Base-by-base conservation (phyloP, 805 yeast genomes). In the Maudiozyma barnettii region DNA sequence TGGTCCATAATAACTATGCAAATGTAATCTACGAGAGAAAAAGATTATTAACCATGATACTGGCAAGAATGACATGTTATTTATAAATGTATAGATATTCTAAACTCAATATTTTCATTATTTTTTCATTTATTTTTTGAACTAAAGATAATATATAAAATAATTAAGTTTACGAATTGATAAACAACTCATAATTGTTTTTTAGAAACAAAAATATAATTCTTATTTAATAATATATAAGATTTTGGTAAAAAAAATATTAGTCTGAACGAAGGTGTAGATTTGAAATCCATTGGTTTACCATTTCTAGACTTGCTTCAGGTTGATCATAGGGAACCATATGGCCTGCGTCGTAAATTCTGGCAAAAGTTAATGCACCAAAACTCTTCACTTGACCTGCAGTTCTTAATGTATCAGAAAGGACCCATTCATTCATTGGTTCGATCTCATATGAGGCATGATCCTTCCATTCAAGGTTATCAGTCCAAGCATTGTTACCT, bases 291-390 rank as follows among this genome's bases (percentile, higher is more conserved):
- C 96, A 87, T 54, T 79, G 70, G 68, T 84, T 81, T 19, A 84
- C 73, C 82, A 87, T 77, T 33, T 77, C 76, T 55, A 81, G 72
- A 2, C 93, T 71, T 54, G 75, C 75, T 55, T 75, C 82, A 8
- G 95, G 95, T 69, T 86, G 91, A 66, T 88, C 91, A 57, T 74
- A 82, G 29, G 95, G 95, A 54, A 87, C 95, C 95, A 88, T 84
- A 66, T 88, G 96, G 10, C 96, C 96, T 36, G 91, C 95, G 52
- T 79, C 84, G 54, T 65, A 83, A 38, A 88, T 74, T 62, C 95
- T 76, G 59, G 87, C 72, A 67, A 84, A 88, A 3, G 95, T 81
- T 59, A 88, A 81, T 39, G 80, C 75, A 21, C 76, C 79, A 57
- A 68, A 76, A 63, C 78, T 82, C 71, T 87, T 88, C 26, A 81